Evolutionary conservation across 129 eudicot genomes (phyloP), one percentile per base, ranked within the genome.

Genomic region (Tagetes patula): DNA sequence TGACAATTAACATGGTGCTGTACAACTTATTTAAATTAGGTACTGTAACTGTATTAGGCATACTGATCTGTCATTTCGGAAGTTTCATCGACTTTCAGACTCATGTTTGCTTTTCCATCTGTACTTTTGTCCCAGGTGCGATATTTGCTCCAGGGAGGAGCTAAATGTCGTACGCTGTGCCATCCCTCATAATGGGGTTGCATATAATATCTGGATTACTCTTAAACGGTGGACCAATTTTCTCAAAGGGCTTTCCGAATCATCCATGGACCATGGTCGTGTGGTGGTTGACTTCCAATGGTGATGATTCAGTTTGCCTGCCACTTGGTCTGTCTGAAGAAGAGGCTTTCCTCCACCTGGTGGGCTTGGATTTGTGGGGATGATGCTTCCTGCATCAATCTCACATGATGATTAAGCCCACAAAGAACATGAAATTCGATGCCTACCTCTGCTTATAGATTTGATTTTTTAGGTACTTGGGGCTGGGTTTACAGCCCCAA

Each of bases 81-180:
- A 84, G 89, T 79, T 87, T 79, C 78, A 76, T 70, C 68, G 77
- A 76, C 86, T 81, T 78, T 82, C 77, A 83, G 82, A 82, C 94
- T 87, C 85, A 87, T 80, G 81, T 75, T 83, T 62, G 56, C 65
- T 67, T 82, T 87, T 79, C 76, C 79, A 69, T 86, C 59, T 79
- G 64, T 81, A 78, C 84, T 86, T 85, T 81, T 87, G 86, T 84
- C 91, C 85, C 89, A 90, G 96, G 88, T 94, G 98, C 98, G 98
- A 90, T 87, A 87, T 94, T 94, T 84, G 96, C 98, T 94, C 98
- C 96, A 56, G 62, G 98, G 91, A 87, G 96, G 96, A 90, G 98
- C 90, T 79, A 89, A 90, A 94, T 94, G 96, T 94, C 98, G 96
- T 90, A 94, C 92, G 72, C 91, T 84, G 90, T 88, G 87, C 87